Percentiles rank a stretch among this genome's conserved stretches.
Evolutionary conservation across 805 yeast species (phyloP).

Genomic region (Candida cerambycidarum): DNA sequence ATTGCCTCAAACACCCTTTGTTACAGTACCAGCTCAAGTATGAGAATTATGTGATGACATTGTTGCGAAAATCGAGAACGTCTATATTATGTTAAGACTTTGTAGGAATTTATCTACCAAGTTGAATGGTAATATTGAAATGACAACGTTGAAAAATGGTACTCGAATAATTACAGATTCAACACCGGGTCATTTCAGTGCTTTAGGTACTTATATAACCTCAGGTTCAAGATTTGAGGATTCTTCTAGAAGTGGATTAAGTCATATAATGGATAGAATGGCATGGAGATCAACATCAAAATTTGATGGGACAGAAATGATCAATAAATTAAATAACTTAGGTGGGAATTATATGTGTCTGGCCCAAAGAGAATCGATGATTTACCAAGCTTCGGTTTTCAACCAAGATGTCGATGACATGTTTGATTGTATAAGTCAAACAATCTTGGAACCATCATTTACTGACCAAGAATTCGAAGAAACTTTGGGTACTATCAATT

Average conservation of each 20-base stretch:
- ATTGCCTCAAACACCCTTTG: too few relatives aligned
- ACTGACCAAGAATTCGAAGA: slow-evolving; percentile 70
- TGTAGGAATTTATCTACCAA: slow-evolving; percentile 7
- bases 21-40: too few relatives aligned
- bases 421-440: slow-evolving; percentile 74
- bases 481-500: slow-evolving; percentile 69
- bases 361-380: slow-evolving; percentile 84
- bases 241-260: slow-evolving; percentile 58
- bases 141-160: slow-evolving; percentile 65
- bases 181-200: slow-evolving; percentile 87
- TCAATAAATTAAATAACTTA: slow-evolving; percentile 67
- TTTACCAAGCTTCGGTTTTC: slow-evolving; percentile 94
- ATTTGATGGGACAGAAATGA: slow-evolving; percentile 64
- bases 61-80: slow-evolving; percentile 4
- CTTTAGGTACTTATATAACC: slow-evolving; percentile 83
- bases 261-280: slow-evolving; percentile 82
- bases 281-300: slow-evolving; percentile 74
- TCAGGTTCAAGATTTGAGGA: slow-evolving; percentile 89
- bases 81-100: slow-evolving; percentile 1
- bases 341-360: slow-evolving; percentile 97
- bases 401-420: slow-evolving; percentile 78
- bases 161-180: slow-evolving; percentile 80
- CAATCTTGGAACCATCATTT: slow-evolving; percentile 70
- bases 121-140: slow-evolving; percentile 21
- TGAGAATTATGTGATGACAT: background rate